Evolutionary conservation across 306 rosid genomes (phyloP), one percentile per base, ranked within the genome.

Genomic region (Lathyrus tuberosus): DNA sequence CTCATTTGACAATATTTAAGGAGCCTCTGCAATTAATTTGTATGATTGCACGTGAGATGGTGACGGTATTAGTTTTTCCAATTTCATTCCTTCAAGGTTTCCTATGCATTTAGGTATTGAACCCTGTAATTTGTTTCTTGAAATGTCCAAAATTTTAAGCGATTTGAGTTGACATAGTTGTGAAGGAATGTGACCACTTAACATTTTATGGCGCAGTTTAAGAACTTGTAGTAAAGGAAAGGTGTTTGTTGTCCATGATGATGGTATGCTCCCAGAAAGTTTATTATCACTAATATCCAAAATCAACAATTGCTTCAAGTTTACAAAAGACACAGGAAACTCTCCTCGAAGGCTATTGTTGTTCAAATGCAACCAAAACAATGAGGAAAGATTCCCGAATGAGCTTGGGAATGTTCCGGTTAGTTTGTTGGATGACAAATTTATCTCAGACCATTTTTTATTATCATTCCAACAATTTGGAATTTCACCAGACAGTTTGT

Each of bases 271-370:
- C 1, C 82, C 82, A 2, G 26, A 56, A 0, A 83, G 8, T 51
- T 73, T n/a, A 49, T 77, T 83, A 7, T 61, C 54, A 2, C 80
- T 72, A 5, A 62, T 16, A 48, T 83, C 80, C 3, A 83, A 16
- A 6, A 65, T 26, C 0, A 4, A 0, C 44, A 83, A 13, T 0
- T 10, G 1, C 0, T 11, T 1, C 20, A 52, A 65, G 8, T 60
- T 59, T 10, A 5, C 24, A 28, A 69, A 5, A 15, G 44, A 44
- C 5, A 0, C 0, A 1, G 70, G 65, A 24, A 63, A 1, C 38
- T 53, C 49, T 9, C 78, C 78, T 28, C 49, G 46, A 60, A 70
- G 15, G 0, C 7, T 53, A 42, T 78, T 82, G 4, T 65, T 11
- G 41, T 75, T 49, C 48, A 78, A 53, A 59, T 69, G 72, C 52